Base-by-base conservation (phyloP, 2,329 filamentous ascomycete genomes). In the Paecilomyces sp. region DNA sequence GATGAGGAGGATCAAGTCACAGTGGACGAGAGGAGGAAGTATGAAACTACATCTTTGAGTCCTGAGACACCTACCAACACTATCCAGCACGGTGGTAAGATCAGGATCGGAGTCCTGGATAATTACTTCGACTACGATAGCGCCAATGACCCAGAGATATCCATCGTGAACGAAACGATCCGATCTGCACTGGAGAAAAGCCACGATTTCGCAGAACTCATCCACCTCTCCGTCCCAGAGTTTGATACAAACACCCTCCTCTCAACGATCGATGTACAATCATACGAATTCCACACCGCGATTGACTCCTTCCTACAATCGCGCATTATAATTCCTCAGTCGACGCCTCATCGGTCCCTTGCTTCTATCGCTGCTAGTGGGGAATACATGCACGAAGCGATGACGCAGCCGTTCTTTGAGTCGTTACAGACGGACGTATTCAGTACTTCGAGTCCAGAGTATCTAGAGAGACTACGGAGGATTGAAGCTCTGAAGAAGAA, bases 351-450 rank as follows among this genome's bases (percentile, higher is more conserved):
- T 31, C 50, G 4, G 7, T 80, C 74, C 2, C 77, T 86, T 8
- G 65, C 72, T 2, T 77, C 83, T 3, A 71, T 88, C 0, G 85
- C 83, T 64, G 69, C 68, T 13, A 77, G 73, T 22, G 77, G 77
- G 6, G 72, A 82, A 1, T 88, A 85, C 66, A 72, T 88, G 1
- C 15, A 12, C 8, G 53, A 63, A 13, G 68, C 69, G 2, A 83
- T 88, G 36, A 80, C 88, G 4, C 83, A 85, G 0, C 72, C 76
- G 2, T 83, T 88, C 62, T 84, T 85, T 68, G 72, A 76, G 34
- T 84, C 83, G 66, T 75, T 87, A 55, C 77, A 78, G 54, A 81
- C 75, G 1, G 77, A 82, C 0, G 63, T 69, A n/a, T 85, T 79
- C 1, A 85, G 83, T 0, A 84, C 82, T 0, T 67, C 68, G 18